Conservation (phyloP, 176 grass and related monocot species). For the Guadua angustifolia region DNA sequence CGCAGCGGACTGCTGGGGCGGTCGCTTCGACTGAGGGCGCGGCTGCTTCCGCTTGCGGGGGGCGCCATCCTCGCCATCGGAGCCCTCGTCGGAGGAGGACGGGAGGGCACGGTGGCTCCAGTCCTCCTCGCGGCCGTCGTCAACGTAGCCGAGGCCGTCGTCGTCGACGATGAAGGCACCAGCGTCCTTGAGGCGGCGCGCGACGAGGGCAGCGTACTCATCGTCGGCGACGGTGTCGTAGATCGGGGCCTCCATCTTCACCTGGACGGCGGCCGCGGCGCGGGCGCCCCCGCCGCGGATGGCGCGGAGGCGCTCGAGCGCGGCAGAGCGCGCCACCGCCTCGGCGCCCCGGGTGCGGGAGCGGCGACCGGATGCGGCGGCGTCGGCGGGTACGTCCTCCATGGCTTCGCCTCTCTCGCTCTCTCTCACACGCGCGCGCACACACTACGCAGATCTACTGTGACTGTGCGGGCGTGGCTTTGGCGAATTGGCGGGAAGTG, state of each 20-base stretch:
- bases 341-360: conserved; percentile 55
- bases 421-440: too few species aligned
- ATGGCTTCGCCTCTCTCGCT: conserved; percentile 35
- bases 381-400: conserved; percentile 47
- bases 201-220: conserved; percentile 80
- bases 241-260: conserved; percentile 87
- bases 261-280: conserved; percentile 48
- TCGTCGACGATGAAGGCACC: conserved; percentile 85
- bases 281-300: conserved; percentile 42
- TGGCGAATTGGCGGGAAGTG: conserved; percentile 65
- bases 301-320: conserved; percentile 72
- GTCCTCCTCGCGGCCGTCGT: conserved; percentile 95
- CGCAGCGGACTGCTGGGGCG: conserved; percentile 54
- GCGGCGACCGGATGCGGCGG: conserved; percentile 61
- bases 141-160: conserved; percentile 81
- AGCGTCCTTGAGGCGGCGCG: conserved; percentile 66
- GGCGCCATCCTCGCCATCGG: conserved; percentile 43
- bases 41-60: conserved; percentile 54
- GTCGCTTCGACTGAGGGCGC: conserved; percentile 61
- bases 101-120: conserved; percentile 67
- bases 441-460: conserved; percentile 6
- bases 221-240: conserved; percentile 89
- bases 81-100: conserved; percentile 73
- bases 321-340: conserved; percentile 55
- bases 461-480: background rate